Evolutionary conservation across 352 stramenopile species (phyloP).

Genomic region (Peronospora tabacina): DNA sequence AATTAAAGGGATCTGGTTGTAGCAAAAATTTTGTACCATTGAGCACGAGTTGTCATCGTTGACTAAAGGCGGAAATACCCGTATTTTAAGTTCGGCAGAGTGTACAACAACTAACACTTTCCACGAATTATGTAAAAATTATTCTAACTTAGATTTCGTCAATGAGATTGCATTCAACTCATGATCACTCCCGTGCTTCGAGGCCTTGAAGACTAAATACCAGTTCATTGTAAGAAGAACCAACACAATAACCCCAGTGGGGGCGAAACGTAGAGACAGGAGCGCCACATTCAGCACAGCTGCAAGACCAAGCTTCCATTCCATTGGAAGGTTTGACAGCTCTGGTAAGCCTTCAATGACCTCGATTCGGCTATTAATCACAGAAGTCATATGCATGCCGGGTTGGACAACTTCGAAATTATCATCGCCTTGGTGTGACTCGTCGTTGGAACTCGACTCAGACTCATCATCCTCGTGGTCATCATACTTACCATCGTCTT

Average conservation of each 20-base stretch:
- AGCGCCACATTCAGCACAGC: conserved; percentile 28
- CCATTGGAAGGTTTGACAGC: conserved; percentile 23
- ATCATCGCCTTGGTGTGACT: conserved; percentile 23
- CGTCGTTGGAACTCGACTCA: conserved; percentile 30
- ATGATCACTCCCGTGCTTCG: conserved; percentile 11
- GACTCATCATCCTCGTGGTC: conserved; percentile 31
- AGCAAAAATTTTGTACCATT: too few relatives aligned
- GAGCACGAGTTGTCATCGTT: too few relatives aligned
- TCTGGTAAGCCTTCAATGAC: conserved; percentile 15
- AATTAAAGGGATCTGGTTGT: too few relatives aligned
- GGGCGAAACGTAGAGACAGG: conserved; percentile 22
- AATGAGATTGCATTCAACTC: conserved; percentile 7
- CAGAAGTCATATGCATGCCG: not conserved
- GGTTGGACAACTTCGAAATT: conserved; percentile 19
- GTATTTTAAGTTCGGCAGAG: not conserved
- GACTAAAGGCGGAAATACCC: too few relatives aligned
- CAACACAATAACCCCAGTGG: conserved; percentile 23
- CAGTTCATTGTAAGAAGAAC: conserved; percentile 27
- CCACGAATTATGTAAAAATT: conserved; percentile 13
- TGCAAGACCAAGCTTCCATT: conserved; percentile 33
- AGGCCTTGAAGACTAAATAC: conserved; percentile 27
- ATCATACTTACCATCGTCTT: conserved; percentile 34
- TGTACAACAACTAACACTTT: conserved; percentile 5
- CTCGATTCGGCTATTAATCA: not conserved
- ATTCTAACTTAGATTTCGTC: conserved; percentile 23